These are phyloP conservation scores for Diutina scorzettiae DNA, from an alignment of 1,139 yeast genomes.

Conservation along the genomic window DNA sequence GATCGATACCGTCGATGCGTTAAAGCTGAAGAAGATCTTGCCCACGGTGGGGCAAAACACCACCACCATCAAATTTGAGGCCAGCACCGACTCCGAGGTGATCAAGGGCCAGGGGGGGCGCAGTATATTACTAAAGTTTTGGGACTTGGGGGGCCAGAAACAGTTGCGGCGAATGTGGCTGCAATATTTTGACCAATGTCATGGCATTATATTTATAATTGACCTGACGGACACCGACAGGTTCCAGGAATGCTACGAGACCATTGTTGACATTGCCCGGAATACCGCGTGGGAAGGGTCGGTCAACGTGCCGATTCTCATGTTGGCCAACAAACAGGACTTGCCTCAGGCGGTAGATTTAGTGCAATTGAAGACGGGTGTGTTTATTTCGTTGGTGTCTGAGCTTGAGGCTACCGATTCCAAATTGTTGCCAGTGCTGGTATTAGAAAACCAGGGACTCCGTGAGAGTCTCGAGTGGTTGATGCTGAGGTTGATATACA, in stretches of 20 bases:
- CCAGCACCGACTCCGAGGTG: constrained; percentile 7
- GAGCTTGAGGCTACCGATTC: constrained; percentile 83
- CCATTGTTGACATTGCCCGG: constrained; percentile 35
- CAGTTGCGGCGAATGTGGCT: constrained; percentile 77
- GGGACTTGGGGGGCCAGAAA: constrained; percentile 97
- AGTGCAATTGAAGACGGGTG: constrained; percentile 71
- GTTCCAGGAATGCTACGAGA: constrained; percentile 69
- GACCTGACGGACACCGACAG: constrained; percentile 82
- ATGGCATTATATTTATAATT: constrained; percentile 83
- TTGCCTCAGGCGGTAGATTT: constrained; percentile 61
- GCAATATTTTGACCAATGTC: constrained; percentile 73
- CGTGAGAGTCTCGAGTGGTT: constrained; percentile 86
- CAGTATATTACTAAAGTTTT: constrained; percentile 56
- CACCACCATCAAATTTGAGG: constrained; percentile 29
- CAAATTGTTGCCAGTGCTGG: constrained; percentile 81
- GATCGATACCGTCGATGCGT: constrained; percentile 8
- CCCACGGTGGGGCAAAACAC: constrained; percentile 39
- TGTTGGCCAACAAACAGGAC: constrained; percentile 95
- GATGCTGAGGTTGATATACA: constrained; percentile 61
- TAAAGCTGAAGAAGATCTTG: constrained; percentile 29
- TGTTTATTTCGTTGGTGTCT: constrained; percentile 67
- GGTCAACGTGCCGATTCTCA: constrained; percentile 60
- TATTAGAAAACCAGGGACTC: constrained; percentile 78
- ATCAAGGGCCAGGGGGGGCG: constrained; percentile 1
- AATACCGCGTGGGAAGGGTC: constrained; percentile 33